These are phyloP conservation scores for Backusella australiensis DNA, from an alignment of 192 early-diverging fungal species.

Conservation along the genomic window DNA sequence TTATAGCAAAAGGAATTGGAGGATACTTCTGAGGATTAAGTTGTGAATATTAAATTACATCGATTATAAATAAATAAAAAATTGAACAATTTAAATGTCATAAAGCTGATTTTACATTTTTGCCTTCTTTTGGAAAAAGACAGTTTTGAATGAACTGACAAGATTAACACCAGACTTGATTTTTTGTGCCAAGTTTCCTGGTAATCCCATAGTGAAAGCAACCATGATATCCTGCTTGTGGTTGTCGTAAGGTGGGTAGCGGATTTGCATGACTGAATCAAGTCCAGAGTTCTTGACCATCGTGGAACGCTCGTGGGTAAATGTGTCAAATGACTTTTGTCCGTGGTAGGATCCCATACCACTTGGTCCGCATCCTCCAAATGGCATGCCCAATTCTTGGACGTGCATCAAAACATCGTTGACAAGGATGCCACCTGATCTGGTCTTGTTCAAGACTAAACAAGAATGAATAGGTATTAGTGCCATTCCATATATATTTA, in stretches of 20 bases:
- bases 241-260: neutral
- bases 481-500: neutral
- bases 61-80: neutral
- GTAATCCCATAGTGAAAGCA: neutral
- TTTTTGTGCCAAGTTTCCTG: neutral
- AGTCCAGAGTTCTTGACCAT: neutral
- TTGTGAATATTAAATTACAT: constrained; percentile 10
- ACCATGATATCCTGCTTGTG: neutral
- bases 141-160: neutral
- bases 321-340: constrained; percentile 64
- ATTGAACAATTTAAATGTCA: neutral
- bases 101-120: neutral
- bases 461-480: constrained; percentile 6
- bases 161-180: neutral
- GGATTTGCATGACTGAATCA: constrained; percentile 9
- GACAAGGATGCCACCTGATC: constrained; percentile 63
- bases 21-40: neutral
- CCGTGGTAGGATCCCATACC: constrained; percentile 83
- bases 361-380: constrained; percentile 77
- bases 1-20: constrained; percentile 9
- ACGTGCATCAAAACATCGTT: constrained; percentile 76
- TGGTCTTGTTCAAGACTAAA: constrained; percentile 41
- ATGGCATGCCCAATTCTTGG: constrained; percentile 55
- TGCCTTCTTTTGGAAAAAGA: constrained; percentile 11
- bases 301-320: constrained; percentile 58